Evolutionary conservation across 1,139 yeast species (phyloP).

Genomic region (Geotrichum reessii): DNA sequence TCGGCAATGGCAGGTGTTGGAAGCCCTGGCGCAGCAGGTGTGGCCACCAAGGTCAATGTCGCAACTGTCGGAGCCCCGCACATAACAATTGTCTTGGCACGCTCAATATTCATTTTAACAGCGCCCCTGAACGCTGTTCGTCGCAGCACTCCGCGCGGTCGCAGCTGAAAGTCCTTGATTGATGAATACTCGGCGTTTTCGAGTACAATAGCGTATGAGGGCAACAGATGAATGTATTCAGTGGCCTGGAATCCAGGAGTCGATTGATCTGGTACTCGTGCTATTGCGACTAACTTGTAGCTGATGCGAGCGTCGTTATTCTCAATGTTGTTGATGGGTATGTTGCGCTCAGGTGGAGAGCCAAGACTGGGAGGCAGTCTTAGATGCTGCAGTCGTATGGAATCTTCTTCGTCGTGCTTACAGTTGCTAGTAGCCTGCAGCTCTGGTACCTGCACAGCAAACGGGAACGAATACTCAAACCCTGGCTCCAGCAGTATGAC

Average conservation of each 20-base stretch:
- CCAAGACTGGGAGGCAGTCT: constrained; percentile 10
- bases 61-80: background rate
- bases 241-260: background rate
- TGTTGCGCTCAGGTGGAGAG: background rate
- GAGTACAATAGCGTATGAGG: background rate
- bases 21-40: background rate
- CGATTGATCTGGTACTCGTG: background rate
- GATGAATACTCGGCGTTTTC: background rate
- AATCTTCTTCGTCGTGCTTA: background rate
- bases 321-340: background rate
- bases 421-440: background rate
- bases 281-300: background rate
- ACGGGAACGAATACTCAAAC: constrained; percentile 3
- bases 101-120: background rate
- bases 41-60: background rate
- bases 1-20: background rate
- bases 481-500: background rate
- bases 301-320: background rate
- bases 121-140: background rate
- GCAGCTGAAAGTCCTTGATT: background rate
- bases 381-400: background rate
- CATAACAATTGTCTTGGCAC: background rate
- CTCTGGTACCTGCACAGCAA: constrained; percentile 4
- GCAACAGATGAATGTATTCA: background rate
- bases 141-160: background rate